phyloP scores from a whole-genome alignment of 2,329 filamentous ascomycete genomes.

The Alternaria metachromatica region DNA sequence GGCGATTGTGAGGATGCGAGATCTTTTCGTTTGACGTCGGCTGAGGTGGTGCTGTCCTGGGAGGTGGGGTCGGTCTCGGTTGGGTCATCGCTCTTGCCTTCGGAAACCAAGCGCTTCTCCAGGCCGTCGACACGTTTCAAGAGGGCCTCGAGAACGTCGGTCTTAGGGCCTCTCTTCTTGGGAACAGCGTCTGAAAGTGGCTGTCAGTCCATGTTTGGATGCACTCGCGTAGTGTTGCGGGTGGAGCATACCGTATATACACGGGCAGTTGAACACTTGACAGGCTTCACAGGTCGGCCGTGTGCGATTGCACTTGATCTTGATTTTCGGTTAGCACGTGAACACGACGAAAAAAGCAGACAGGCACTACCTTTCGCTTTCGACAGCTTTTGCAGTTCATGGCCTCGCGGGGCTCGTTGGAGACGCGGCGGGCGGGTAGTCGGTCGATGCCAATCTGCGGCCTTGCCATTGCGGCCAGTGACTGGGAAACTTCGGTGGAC shows the following conservation, averaged over 20 bases:
- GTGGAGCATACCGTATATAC: constrained; percentile 74
- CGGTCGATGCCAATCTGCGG: constrained; percentile 83
- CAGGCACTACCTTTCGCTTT: constrained; percentile 76
- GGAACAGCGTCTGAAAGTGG: constrained; percentile 74
- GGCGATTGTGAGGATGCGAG: constrained; percentile 25
- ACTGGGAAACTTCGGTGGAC: constrained; percentile 41
- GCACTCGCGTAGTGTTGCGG: constrained; percentile 6
- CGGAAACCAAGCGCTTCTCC: constrained; percentile 75
- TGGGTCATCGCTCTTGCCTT: constrained; percentile 54
- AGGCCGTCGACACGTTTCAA: constrained; percentile 85
- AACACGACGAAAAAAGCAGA: constrained; percentile 10
- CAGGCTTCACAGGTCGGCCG: constrained; percentile 87
- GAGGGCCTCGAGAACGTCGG: constrained; percentile 83
- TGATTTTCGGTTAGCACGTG: constrained; percentile 22
- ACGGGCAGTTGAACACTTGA: constrained; percentile 86
- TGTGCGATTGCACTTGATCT: constrained; percentile 93
- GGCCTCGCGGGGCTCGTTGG: constrained; percentile 80
- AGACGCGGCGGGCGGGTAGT: constrained; percentile 72
- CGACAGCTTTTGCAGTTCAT: constrained; percentile 97
- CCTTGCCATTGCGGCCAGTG: constrained; percentile 65
- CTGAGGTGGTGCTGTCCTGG: constrained; percentile 13
- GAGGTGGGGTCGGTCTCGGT: constrained; percentile 34
- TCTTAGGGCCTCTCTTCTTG: constrained; percentile 89
- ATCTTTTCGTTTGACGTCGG: constrained; percentile 29
- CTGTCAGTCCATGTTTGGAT: constrained; percentile 20